Conservation (phyloP, 2,329 filamentous ascomycete genomes). For the Scortechinia acanthostroma region DNA sequence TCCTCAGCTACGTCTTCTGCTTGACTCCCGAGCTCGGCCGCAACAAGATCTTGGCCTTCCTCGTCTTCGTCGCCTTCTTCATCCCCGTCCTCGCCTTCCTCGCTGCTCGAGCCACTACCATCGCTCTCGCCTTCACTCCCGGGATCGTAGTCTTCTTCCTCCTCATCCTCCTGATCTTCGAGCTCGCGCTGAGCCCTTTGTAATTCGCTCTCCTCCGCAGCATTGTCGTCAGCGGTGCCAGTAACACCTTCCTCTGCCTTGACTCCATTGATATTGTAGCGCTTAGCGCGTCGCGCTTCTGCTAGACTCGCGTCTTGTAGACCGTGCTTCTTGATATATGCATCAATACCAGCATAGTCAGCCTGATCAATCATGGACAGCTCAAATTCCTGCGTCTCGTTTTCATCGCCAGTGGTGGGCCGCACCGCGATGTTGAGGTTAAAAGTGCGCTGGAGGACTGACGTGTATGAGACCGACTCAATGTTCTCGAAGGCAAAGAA, state of each 20-base stretch:
- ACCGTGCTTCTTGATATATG: constrained; percentile 50
- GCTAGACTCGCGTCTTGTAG: constrained; percentile 59
- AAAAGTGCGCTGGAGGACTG: constrained; percentile 58
- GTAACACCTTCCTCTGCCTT: constrained; percentile 10
- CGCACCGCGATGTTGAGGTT: constrained; percentile 49
- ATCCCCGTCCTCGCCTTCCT: constrained; percentile 8
- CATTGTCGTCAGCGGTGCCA: constrained; percentile 4
- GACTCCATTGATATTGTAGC: constrained; percentile 37
- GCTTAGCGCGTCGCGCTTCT: constrained; percentile 48
- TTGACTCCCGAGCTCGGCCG: constrained; percentile 31
- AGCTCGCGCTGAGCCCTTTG: constrained; percentile 7
- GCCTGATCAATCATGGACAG: constrained; percentile 61
- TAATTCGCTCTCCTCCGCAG: constrained; percentile 8
- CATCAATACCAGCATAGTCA: constrained; percentile 53
- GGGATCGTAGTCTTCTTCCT: constrained; percentile 39
- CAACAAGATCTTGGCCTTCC: constrained; percentile 13
- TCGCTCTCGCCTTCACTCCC: constrained; percentile 37
- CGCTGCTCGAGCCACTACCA: constrained; percentile 26
- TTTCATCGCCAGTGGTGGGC: constrained; percentile 11
- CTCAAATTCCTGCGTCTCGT: constrained; percentile 46
- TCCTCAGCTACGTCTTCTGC: constrained; percentile 26
- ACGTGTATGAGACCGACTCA: constrained; percentile 54
- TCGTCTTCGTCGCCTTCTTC: background rate
- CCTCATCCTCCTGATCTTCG: constrained; percentile 18
- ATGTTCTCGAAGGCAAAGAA: constrained; percentile 54